Percentiles rank a stretch among this genome's conserved stretches.
Evolutionary conservation across 2,329 filamentous ascomycete genomes (phyloP).

Genomic region (Pseudopyrenochaeta lycopersici): DNA sequence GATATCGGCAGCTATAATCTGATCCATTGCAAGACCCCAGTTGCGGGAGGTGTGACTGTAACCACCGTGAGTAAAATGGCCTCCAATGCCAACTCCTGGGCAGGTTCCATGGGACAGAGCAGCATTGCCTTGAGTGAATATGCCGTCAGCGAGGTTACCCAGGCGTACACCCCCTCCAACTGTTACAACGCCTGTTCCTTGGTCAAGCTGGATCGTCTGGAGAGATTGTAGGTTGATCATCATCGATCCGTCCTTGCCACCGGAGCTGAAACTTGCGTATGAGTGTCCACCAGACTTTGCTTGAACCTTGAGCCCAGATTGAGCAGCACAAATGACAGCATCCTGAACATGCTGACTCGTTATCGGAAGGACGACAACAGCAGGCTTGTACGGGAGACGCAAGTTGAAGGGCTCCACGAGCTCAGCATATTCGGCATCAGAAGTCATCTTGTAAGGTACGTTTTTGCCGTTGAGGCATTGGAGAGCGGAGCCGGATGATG

Average conservation of each 20-base stretch:
- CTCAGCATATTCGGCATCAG: conserved; percentile 31
- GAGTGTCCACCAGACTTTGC: conserved; percentile 72
- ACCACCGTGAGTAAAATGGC: conserved; percentile 48
- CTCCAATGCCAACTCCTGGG: conserved; percentile 54
- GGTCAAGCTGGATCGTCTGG: conserved; percentile 55
- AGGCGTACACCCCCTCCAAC: conserved; percentile 62
- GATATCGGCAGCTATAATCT: conserved; percentile 45
- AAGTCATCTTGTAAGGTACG: conserved; percentile 43
- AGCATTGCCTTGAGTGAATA: conserved; percentile 45
- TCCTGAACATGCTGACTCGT: conserved; percentile 64
- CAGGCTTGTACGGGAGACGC: conserved; percentile 54
- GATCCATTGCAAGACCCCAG: conserved; percentile 49
- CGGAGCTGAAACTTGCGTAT: conserved; percentile 63
- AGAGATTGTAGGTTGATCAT: conserved; percentile 59
- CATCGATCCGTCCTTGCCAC: conserved; percentile 60
- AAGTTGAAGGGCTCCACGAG: conserved; percentile 50
- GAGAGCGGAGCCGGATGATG: conserved; percentile 18
- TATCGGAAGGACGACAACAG: conserved; percentile 65
- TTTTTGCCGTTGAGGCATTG: conserved; percentile 46
- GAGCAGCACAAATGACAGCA: conserved; percentile 66
- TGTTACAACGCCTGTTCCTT: conserved; percentile 51
- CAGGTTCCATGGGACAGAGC: conserved; percentile 64
- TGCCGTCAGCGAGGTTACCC: conserved; percentile 47
- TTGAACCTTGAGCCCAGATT: conserved; percentile 64
- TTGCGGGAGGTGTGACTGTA: conserved; percentile 47